Evolutionary conservation across 2,329 filamentous ascomycete genomes (phyloP), one percentile per base, ranked within the genome.

Genomic region (Xylaria hypoxylon): DNA sequence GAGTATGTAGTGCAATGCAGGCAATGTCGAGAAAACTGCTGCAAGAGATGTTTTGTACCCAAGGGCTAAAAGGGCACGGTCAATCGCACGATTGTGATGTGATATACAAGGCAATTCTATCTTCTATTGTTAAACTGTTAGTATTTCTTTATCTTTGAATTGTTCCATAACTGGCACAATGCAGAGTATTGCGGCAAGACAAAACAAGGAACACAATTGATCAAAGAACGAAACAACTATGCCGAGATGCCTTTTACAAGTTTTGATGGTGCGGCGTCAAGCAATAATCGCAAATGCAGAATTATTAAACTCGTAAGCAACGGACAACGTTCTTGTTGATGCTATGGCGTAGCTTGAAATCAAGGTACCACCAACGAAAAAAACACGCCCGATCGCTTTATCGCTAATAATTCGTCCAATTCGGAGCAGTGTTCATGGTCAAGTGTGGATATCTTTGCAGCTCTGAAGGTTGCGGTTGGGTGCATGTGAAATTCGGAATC

Each of bases 21-120:
- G 48, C 26, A 55, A 60, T 63, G 59, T 59, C 55, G 19, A 19
- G 17, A 31, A 62, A 45, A 24, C 17, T 58, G 44, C 24, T 28
- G n/a, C 19, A 65, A 61, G 44, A 31, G 62, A 51, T 62, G 62
- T 56, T 61, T 58, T 47, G 33, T 65, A 65, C 61, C 58, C 50
- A 58, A 57, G 24, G 33, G 7, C 42, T 38, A 24, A 44, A 59
- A 52, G 51, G 45, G 26, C 26, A 17, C n/a, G 17, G 19, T 28
- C 19, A 48, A 58, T 45, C 28, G 11, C 7, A 19, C 6, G 10
- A 50, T 40, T 28, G 60, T 64, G n/a, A 52, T 28, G 60, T 64
- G n/a, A 52, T 33, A 66, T 56, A 50, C 44, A 62, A 59, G 35
- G 42, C 24, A 17, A 48, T 52, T 50, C 33, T 57, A 62, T 62